A percentile compares a stretch with the other conserved stretches of the same genome.
phyloP scores from a whole-genome alignment of 306 rosid species.

The Elaeagnus macrophylla region DNA sequence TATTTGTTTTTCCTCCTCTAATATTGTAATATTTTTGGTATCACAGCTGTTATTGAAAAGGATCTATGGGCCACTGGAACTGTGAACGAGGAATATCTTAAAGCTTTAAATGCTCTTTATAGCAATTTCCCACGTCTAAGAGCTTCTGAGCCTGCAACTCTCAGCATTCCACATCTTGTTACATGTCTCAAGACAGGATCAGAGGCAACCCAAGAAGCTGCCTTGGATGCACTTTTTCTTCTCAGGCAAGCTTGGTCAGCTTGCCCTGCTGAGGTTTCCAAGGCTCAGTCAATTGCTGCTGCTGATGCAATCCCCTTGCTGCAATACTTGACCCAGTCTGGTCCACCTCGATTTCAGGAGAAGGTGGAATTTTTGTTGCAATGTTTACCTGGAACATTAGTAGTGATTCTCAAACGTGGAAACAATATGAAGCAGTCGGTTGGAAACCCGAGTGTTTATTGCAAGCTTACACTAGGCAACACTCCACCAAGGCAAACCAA shows the following conservation, averaged over 20 bases:
- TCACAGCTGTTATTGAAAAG: constrained; percentile 87
- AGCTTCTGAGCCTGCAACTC: constrained; percentile 96
- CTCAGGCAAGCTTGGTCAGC: constrained; percentile 99
- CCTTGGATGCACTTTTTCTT: constrained; percentile 87
- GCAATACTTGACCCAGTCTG: constrained; percentile 93
- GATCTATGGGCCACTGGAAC: constrained; percentile 95
- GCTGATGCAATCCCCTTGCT: constrained; percentile 95
- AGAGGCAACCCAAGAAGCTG: constrained; percentile 97
- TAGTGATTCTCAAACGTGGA: constrained; percentile 81
- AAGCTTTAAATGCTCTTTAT: constrained; percentile 83
- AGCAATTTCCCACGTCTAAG: constrained; percentile 97
- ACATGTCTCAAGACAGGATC: constrained; percentile 91
- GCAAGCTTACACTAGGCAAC: constrained; percentile 88
- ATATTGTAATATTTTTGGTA: constrained; percentile 18
- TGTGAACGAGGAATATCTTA: constrained; percentile 90
- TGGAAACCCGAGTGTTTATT: constrained; percentile 90
- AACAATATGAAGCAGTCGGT: constrained; percentile 98
- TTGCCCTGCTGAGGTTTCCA: constrained; percentile 93
- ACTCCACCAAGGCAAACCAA: constrained; percentile 78
- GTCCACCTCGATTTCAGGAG: constrained; percentile 97
- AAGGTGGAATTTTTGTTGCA: constrained; percentile 90
- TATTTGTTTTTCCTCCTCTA: not conserved
- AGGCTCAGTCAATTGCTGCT: constrained; percentile 95
- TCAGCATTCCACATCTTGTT: constrained; percentile 93
- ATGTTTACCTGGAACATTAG: constrained; percentile 94